A percentile compares a stretch with the other conserved stretches of the same genome.
Evolutionary conservation across 345 rosid species (phyloP).

Genomic region (Gossypioides kirkii): DNA sequence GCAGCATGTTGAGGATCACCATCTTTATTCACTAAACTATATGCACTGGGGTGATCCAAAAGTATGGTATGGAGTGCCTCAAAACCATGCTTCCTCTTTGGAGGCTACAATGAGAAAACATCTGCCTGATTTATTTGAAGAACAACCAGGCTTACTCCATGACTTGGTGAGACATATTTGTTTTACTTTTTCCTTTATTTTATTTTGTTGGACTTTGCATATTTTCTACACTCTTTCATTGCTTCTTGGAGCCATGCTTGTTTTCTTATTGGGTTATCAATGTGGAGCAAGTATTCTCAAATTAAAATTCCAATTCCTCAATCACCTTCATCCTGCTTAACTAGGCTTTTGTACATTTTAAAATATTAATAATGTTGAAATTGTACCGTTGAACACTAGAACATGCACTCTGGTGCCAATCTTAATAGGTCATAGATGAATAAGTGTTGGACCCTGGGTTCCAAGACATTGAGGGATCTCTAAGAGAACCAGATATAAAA

Average conservation of each 20-base stretch:
- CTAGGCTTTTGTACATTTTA: background rate
- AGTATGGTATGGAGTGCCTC: conserved; percentile 96
- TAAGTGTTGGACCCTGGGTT: background rate
- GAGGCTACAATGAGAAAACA: conserved; percentile 69
- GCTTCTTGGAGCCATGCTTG: background rate
- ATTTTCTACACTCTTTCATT: background rate
- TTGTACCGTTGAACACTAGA: background rate
- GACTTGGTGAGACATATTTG: conserved; percentile 49
- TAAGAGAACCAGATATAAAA: background rate
- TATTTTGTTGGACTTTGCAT: background rate
- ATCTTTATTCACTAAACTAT: conserved; percentile 87
- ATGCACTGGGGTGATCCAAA: conserved; percentile 88
- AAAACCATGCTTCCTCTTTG: conserved; percentile 65
- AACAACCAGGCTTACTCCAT: conserved; percentile 81
- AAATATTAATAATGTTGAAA: background rate
- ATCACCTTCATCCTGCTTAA: background rate
- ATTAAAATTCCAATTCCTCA: background rate
- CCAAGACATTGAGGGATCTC: background rate
- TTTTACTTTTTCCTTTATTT: background rate
- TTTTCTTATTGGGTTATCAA: background rate
- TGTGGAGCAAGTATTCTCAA: background rate
- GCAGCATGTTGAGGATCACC: conserved; percentile 99
- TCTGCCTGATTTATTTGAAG: conserved; percentile 91
- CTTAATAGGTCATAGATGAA: background rate
- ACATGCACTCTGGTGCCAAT: background rate